Evolutionary conservation across 1,139 yeast species (phyloP), one percentile per base, ranked within the genome.

Genomic region (Kodamaea arcana): DNA sequence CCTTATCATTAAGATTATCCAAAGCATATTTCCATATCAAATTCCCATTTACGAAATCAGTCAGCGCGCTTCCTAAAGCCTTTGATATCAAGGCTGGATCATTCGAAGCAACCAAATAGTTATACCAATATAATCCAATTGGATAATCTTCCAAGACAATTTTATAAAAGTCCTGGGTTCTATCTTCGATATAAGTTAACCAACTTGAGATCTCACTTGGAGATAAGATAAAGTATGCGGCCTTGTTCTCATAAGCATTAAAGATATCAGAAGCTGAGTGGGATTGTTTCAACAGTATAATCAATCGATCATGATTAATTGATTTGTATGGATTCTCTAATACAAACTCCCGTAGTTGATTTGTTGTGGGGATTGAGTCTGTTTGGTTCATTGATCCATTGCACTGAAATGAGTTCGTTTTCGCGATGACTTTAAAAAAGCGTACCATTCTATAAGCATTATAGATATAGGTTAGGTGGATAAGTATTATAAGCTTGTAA

Each of bases 11-110:
- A 11, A 36, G 42, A 24, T 35, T 38, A 15, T 41, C 36, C 4
- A 62, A 30, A 4, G 56, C 43, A 6, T 49, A 41, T 11, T 52
- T 43, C 74, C 78, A 74, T 2, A 73, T 47, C 14, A 37, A 32
- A 27, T 59, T 50, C 31, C 72, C 58, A 15, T 57, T 48, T n/a
- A 48, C 50, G 32, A 58, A 65, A 36, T 70, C 73, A 13, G 28
- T 25, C 28, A 25, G 28, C 5, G 14, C 28, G 14, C 28, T 25
- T 25, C 17, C 12, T 11, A 25, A 25, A 6, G 28, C 28, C 17
- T 25, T 25, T 13, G 28, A 25, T 25, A 25, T 13, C 6, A 25
- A 11, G 11, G 12, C 6, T 4, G 28, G 6, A 5, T 25, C 17
- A 8, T 8, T 12, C 8, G 14, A 15, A 13, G 28, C 7, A 9